Percentiles rank a stretch among this genome's conserved stretches.
phyloP scores from a whole-genome alignment of 2,329 filamentous ascomycete species.

The Verticillium tricorpus region DNA sequence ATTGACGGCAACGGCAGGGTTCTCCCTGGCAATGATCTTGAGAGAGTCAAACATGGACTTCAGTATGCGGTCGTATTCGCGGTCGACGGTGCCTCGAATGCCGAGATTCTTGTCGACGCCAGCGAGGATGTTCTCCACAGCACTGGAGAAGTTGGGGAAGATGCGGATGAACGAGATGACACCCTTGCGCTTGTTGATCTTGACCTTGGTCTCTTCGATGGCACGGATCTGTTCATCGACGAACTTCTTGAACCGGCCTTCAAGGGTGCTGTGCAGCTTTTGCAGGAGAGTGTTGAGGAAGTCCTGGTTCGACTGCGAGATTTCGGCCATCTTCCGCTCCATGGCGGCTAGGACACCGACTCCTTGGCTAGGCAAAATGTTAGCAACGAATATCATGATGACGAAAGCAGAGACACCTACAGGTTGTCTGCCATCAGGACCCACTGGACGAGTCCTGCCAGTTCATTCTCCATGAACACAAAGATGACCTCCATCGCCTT shows the following conservation, averaged over 20 bases:
- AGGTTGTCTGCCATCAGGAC: slow-evolving; percentile 74
- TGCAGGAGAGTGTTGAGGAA: slow-evolving; percentile 77
- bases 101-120: slow-evolving; percentile 51
- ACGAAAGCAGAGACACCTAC: slow-evolving; percentile 43
- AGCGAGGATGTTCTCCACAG: slow-evolving; percentile 78
- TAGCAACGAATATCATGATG: background rate
- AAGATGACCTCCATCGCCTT: slow-evolving; percentile 88
- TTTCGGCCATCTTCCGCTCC: slow-evolving; percentile 71
- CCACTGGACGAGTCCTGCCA: slow-evolving; percentile 81
- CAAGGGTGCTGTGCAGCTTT: slow-evolving; percentile 70
- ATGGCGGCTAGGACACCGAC: slow-evolving; percentile 79
- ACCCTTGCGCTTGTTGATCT: slow-evolving; percentile 97
- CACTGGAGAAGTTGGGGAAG: slow-evolving; percentile 80
- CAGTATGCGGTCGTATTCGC: slow-evolving; percentile 83
- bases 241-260: slow-evolving; percentile 77
- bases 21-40: slow-evolving; percentile 83
- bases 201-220: slow-evolving; percentile 97
- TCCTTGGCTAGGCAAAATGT: slow-evolving; percentile 60
- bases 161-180: slow-evolving; percentile 93
- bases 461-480: slow-evolving; percentile 71
- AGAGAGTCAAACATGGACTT: slow-evolving; percentile 97
- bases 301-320: slow-evolving; percentile 89
- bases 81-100: slow-evolving; percentile 74
- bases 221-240: slow-evolving; percentile 92
- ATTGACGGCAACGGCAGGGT: slow-evolving; percentile 43